A percentile compares a stretch with the other conserved stretches of the same genome.
Evolutionary conservation across 192 early-diverging fungal genomes (phyloP).

Genomic region (Oehlia diaphana): DNA sequence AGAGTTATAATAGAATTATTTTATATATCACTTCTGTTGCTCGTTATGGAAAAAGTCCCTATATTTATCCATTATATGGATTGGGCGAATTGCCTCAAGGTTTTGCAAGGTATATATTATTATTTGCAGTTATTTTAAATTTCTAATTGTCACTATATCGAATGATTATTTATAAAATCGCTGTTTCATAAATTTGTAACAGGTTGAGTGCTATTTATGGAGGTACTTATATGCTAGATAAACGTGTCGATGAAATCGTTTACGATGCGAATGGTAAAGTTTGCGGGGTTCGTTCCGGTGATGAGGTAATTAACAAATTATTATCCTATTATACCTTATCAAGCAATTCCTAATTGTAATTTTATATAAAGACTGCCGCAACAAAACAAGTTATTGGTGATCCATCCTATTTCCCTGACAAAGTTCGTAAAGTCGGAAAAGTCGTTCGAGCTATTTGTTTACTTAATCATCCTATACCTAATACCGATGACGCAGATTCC

Average conservation of each 20-base stretch:
- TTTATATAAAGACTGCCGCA: slow-evolving; percentile 56
- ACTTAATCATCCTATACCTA: slow-evolving; percentile 88
- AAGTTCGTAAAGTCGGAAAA: slow-evolving; percentile 78
- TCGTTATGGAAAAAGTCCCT: slow-evolving; percentile 93
- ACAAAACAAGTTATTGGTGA: slow-evolving; percentile 93
- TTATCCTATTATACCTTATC: background rate
- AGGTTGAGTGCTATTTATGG: slow-evolving; percentile 97
- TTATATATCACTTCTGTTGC: slow-evolving; percentile 92
- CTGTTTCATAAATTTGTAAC: background rate
- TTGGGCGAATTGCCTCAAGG: slow-evolving; percentile 97
- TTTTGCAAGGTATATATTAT: slow-evolving; percentile 76
- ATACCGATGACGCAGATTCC: slow-evolving; percentile 81
- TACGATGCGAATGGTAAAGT: slow-evolving; percentile 80
- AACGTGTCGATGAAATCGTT: slow-evolving; percentile 88
- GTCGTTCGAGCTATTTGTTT: slow-evolving; percentile 98
- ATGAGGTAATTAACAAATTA: slow-evolving; percentile 51
- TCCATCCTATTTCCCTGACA: slow-evolving; percentile 86
- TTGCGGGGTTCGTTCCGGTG: slow-evolving; percentile 87
- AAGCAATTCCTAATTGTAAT: background rate
- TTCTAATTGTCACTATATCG: background rate
- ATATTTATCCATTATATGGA: slow-evolving; percentile 98
- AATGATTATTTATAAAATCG: background rate
- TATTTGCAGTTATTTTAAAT: background rate
- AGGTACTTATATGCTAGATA: slow-evolving; percentile 98
- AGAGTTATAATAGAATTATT: slow-evolving; percentile 87